Percentiles rank a stretch among this genome's conserved stretches.
These are phyloP conservation scores for Theileria annulata DNA, from an alignment of 169 alveolate genomes.

Conservation along the genomic window DNA sequence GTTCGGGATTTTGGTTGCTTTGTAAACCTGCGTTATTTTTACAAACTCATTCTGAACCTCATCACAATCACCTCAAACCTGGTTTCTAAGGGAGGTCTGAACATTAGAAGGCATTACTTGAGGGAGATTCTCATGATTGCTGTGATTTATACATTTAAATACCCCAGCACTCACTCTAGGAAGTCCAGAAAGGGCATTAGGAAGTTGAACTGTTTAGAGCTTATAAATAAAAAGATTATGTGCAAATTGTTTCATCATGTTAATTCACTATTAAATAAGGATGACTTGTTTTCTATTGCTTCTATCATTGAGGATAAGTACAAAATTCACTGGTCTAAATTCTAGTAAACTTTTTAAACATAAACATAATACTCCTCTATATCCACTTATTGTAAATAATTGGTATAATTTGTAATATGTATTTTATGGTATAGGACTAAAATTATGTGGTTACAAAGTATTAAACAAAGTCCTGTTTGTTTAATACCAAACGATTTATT, in stretches of 20 bases:
- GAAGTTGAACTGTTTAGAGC: background rate
- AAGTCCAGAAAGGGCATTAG: background rate
- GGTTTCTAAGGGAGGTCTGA: slow-evolving; percentile 42
- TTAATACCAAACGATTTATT: background rate
- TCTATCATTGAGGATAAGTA: slow-evolving; percentile 21
- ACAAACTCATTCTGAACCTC: slow-evolving; percentile 34
- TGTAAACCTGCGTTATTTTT: slow-evolving; percentile 41
- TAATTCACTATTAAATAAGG: background rate
- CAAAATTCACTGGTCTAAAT: slow-evolving; percentile 27
- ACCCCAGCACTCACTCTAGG: background rate
- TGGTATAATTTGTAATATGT: background rate
- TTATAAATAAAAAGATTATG: background rate
- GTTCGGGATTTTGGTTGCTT: slow-evolving; percentile 59
- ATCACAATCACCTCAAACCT: slow-evolving; percentile 21
- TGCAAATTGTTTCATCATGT: background rate
- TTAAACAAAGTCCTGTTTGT: background rate
- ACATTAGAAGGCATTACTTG: background rate
- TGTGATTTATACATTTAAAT: slow-evolving; percentile 20
- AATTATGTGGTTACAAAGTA: background rate
- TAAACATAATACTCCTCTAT: too few relatives aligned
- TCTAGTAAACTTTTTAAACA: background rate
- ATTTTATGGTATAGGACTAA: background rate
- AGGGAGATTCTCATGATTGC: slow-evolving; percentile 48
- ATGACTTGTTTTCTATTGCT: background rate
- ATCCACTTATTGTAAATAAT: too few relatives aligned